Evolutionary conservation across 1,284 basidiomycete genomes (phyloP).

Genomic region (Pascua sp.): DNA sequence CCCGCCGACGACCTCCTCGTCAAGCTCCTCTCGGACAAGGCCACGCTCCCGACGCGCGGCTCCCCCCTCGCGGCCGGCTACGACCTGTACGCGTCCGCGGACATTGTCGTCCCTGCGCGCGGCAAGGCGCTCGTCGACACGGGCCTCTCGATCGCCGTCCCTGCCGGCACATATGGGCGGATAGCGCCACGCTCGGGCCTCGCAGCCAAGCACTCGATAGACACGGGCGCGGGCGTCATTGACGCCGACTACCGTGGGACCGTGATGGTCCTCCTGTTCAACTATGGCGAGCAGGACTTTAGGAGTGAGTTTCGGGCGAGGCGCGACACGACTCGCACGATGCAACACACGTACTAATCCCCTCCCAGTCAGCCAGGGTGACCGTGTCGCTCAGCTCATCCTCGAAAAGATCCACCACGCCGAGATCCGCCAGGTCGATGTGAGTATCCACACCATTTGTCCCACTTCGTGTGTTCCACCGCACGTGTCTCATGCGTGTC

Average conservation of each 20-base stretch:
- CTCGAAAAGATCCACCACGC: slow-evolving; percentile 87
- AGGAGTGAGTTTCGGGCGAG: slow-evolving; percentile 57
- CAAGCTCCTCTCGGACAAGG: slow-evolving; percentile 77
- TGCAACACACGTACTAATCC: neutral
- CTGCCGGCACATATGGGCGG: slow-evolving; percentile 87
- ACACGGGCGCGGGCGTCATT: slow-evolving; percentile 93
- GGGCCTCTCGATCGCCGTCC: slow-evolving; percentile 87
- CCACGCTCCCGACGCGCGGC: slow-evolving; percentile 80
- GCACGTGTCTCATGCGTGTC: no score
- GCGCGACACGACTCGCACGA: no score
- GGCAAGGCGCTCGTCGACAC: slow-evolving; percentile 88
- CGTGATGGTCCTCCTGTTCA: slow-evolving; percentile 92
- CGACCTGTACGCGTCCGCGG: slow-evolving; percentile 86
- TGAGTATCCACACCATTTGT: slow-evolving; percentile 38
- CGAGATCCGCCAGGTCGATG: slow-evolving; percentile 73
- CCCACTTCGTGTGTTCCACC: no score
- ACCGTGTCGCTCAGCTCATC: slow-evolving; percentile 91
- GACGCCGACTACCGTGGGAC: slow-evolving; percentile 93
- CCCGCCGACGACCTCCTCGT: slow-evolving; percentile 59
- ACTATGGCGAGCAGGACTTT: slow-evolving; percentile 83
- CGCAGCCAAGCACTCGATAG: slow-evolving; percentile 96
- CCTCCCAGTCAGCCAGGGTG: slow-evolving; percentile 73
- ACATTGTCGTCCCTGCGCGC: slow-evolving; percentile 70
- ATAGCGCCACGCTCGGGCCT: slow-evolving; percentile 92
- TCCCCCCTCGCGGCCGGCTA: slow-evolving; percentile 85